Percentiles rank a stretch among this genome's conserved stretches.
phyloP scores from a whole-genome alignment of 2,329 filamentous ascomycete species.

The Laburnicola sp. region DNA sequence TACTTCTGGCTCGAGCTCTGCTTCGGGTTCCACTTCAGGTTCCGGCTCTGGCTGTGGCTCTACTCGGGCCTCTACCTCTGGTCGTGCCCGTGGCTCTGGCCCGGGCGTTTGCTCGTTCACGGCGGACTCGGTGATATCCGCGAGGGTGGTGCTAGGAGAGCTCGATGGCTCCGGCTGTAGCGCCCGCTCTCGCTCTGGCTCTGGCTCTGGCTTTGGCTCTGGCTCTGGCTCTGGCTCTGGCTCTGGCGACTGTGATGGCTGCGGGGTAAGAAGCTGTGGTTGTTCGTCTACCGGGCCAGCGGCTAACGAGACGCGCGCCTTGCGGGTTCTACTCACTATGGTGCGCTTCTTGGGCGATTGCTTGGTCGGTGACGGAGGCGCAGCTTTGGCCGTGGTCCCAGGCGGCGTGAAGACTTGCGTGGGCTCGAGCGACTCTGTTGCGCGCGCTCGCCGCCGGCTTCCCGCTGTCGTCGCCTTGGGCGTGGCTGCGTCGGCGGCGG shows the following conservation, averaged over 20 bases:
- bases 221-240: conserved; percentile 54
- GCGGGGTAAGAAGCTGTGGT: conserved; percentile 51
- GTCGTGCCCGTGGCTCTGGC: conserved; percentile 7
- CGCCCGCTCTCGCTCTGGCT: conserved; percentile 29
- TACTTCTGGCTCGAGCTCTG: conserved; percentile 52
- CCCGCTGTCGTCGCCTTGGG: conserved; percentile 41
- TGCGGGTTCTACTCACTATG: conserved; percentile 54
- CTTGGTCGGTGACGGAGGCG: conserved; percentile 22
- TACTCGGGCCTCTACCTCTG: too few relatives aligned
- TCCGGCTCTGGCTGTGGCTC: neutral
- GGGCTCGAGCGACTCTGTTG: conserved; percentile 56
- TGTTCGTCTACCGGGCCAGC: conserved; percentile 43
- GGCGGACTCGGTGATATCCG: conserved; percentile 71
- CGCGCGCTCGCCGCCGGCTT: conserved; percentile 52
- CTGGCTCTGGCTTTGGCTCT: conserved; percentile 45
- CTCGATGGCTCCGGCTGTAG: conserved; percentile 40
- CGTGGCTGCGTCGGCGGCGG: conserved; percentile 49
- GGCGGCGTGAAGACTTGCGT: conserved; percentile 64
- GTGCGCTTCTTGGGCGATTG: conserved; percentile 66
- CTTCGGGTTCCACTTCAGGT: conserved; percentile 61
- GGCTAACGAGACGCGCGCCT: conserved; percentile 48
- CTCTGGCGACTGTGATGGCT: conserved; percentile 59
- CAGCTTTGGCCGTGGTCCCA: conserved; percentile 54
- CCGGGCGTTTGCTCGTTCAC: conserved; percentile 64
- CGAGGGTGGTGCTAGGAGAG: conserved; percentile 59